Evolutionary conservation across 805 yeast genomes (phyloP), one percentile per base, ranked within the genome.

Genomic region (Candida coquimbonensis): DNA sequence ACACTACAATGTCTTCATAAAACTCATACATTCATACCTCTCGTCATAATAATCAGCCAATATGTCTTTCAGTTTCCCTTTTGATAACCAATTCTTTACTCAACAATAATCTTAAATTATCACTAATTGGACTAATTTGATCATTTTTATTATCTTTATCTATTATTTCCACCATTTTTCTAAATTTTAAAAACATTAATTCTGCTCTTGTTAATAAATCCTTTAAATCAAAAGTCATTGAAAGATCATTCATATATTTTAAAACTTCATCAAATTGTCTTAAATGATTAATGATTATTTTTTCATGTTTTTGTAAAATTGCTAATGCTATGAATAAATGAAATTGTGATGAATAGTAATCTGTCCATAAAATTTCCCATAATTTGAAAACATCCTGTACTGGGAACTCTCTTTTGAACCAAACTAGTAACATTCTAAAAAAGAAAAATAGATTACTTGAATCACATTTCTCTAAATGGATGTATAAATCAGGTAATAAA

Each of bases 341-440:
- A 62, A 83, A 90, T 62, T 93, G 97, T 7, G 93, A 81, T 0
- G 91, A 77, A 57, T 87, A 81, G 56, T 68, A 83, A 65, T 91
- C 91, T 0, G 98, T 91, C 81, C 93, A 87, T 40, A 93, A 69
- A 4, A 85, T 80, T 59, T 91, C 99, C 98, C 98, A 91, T n/a
- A 91, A 70, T 27, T 76, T 69, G 59, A 85, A 67, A 1, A 87
- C 85, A 45, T 87, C 87, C 40, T 77, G 77, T 76, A 91, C 86
- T 26, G 74, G 75, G 51, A 93, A 83, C 59, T 93, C 99, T 42
- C 99, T 77, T 62, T 93, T 93, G 62, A 77, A 93, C 96, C 96
- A 90, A 3, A 93, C 97, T 36, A 93, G 69, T 14, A 93, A 67
- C 98, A 93, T 91, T 49, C 98, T 72, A 70, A 93, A 93, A 56